Percentiles rank a stretch among this genome's conserved stretches.
These are phyloP conservation scores for Yamadazyma diddensiae DNA, from an alignment of 1,139 yeast species.

Conservation along the genomic window DNA sequence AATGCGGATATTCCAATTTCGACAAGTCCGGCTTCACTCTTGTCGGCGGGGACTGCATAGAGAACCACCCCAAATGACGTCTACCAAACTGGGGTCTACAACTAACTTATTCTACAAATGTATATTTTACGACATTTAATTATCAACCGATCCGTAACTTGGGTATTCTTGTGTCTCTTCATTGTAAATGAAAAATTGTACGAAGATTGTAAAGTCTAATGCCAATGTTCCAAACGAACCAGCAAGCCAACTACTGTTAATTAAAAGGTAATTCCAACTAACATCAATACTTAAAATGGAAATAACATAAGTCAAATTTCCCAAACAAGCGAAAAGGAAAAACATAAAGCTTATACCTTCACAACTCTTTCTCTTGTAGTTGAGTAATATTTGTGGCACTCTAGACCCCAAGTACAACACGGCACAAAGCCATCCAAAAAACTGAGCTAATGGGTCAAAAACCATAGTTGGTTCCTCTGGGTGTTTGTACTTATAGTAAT, in stretches of 20 bases:
- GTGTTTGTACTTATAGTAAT: conserved; percentile 27
- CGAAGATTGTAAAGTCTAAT: conserved; percentile 79
- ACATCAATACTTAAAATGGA: conserved; percentile 77
- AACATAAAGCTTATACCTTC: conserved; percentile 92
- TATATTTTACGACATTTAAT: too few species aligned
- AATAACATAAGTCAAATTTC: conserved; percentile 84
- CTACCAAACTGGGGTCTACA: too few species aligned
- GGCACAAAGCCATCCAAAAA: conserved; percentile 92
- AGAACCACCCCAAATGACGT: too few species aligned
- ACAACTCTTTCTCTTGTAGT: conserved; percentile 80
- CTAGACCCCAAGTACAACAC: conserved; percentile 81
- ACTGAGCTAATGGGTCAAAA: conserved; percentile 77
- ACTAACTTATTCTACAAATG: too few species aligned
- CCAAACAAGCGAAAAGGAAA: conserved; percentile 89
- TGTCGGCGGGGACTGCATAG: too few species aligned
- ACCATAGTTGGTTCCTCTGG: conserved; percentile 37
- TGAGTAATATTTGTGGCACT: conserved; percentile 82
- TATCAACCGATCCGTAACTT: conserved; percentile 8
- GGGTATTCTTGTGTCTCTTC: conserved; percentile 19
- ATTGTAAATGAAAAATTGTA: conserved; percentile 82
- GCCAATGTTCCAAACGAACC: conserved; percentile 88
- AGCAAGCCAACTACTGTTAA: conserved; percentile 88
- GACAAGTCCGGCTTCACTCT: too few species aligned
- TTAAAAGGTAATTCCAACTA: conserved; percentile 64
- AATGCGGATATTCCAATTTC: too few species aligned